phyloP scores from a whole-genome alignment of 2,329 filamentous ascomycete species.

The Xylariaceae sp. region DNA sequence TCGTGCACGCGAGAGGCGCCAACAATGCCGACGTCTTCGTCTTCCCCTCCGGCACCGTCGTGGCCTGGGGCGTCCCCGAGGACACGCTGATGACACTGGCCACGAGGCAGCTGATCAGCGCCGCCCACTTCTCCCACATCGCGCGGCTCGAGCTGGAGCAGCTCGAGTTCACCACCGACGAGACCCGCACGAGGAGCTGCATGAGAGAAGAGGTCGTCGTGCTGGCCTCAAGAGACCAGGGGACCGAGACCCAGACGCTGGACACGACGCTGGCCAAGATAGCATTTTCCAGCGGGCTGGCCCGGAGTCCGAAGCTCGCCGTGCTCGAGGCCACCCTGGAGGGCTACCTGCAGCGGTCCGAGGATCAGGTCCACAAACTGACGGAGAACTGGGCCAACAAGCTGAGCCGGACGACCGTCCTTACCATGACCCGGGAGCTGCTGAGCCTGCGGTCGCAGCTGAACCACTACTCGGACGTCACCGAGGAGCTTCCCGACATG shows the following conservation, averaged over 20 bases:
- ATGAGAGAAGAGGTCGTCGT: conserved; percentile 86
- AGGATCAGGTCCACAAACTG: conserved; percentile 71
- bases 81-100: conserved; percentile 63
- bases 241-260: conserved; percentile 30
- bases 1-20: conserved; percentile 54
- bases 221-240: conserved; percentile 64
- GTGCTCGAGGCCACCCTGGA: conserved; percentile 78
- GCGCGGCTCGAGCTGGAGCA: conserved; percentile 75
- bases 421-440: conserved; percentile 89
- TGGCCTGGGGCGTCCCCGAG: conserved; percentile 81
- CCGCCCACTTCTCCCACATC: conserved; percentile 67
- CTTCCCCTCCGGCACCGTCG: conserved; percentile 89
- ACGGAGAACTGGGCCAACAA: conserved; percentile 49
- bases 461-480: conserved; percentile 94
- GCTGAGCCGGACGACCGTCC: conserved; percentile 68
- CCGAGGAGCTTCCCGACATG: conserved; percentile 87
- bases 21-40: conserved; percentile 84
- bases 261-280: conserved; percentile 79
- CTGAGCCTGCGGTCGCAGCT: conserved; percentile 83
- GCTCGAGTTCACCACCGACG: conserved; percentile 77
- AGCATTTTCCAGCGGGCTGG: conserved; percentile 90
- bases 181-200: conserved; percentile 61
- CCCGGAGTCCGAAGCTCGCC: conserved; percentile 86
- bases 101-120: conserved; percentile 64
- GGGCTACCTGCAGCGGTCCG: conserved; percentile 80